Percentiles rank a stretch among this genome's conserved stretches.
These are phyloP conservation scores for Chlorella sp. DNA, from an alignment of 139 green algal species.

Conservation along the genomic window DNA sequence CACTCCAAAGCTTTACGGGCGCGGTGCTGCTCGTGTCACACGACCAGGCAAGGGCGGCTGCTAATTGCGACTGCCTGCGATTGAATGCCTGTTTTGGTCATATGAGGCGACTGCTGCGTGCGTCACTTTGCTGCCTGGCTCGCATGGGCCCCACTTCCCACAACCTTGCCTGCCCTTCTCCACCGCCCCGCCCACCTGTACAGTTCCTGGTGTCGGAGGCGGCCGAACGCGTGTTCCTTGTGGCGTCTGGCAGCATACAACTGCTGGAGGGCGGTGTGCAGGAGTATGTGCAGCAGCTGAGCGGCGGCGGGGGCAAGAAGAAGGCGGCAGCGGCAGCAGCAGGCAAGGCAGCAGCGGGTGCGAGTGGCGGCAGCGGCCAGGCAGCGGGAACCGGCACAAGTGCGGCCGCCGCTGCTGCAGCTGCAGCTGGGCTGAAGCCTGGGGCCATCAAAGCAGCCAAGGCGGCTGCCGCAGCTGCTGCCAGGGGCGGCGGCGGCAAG, in stretches of 20 bases:
- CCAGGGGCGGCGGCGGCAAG: not conserved
- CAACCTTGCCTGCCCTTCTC: no score
- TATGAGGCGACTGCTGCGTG: no score
- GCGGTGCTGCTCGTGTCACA: conserved; percentile 85
- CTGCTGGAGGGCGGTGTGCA: conserved; percentile 21
- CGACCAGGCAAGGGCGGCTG: conserved; percentile 57
- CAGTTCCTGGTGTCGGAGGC: conserved; percentile 39
- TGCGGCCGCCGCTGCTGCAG: not conserved
- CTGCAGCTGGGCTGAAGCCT: not conserved
- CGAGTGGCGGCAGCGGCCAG: not conserved
- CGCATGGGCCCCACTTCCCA: no score
- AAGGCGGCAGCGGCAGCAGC: not conserved
- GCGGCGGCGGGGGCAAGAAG: conserved; percentile 2
- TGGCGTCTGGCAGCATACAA: conserved; percentile 2
- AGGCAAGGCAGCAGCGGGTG: not conserved
- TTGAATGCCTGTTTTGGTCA: no score
- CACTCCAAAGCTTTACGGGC: conserved; percentile 74
- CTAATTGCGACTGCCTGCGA: no score
- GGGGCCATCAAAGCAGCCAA: not conserved
- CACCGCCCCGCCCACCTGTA: no score
- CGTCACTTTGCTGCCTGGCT: no score
- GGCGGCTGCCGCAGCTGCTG: not conserved
- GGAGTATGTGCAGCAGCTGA: conserved; percentile 34
- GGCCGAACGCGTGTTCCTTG: conserved; percentile 19
- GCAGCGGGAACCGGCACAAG: not conserved